These are phyloP conservation scores for Rhodotorula sp. DNA, from an alignment of 1,284 basidiomycete species.

Conservation along the genomic window DNA sequence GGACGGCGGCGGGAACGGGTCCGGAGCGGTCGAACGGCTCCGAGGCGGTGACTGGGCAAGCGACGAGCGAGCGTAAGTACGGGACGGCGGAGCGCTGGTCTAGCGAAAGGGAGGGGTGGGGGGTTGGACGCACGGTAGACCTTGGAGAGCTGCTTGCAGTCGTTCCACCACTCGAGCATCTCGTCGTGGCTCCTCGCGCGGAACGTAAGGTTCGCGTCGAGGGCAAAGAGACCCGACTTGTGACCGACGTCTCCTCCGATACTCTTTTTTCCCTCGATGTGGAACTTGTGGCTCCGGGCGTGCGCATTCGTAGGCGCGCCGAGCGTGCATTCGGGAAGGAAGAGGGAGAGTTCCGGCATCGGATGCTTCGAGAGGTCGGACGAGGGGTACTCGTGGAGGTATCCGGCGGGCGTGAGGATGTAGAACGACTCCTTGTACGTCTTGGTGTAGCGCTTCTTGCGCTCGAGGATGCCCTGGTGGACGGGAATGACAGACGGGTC, in stretches of 20 bases:
- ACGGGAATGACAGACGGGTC: conserved; percentile 86
- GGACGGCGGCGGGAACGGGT: conserved; percentile 87
- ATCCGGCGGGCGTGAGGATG: conserved; percentile 91
- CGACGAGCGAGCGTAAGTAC: conserved; percentile 44
- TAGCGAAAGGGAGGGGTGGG: not conserved
- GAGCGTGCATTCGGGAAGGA: conserved; percentile 92
- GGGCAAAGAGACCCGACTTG: conserved; percentile 51
- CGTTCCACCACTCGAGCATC: conserved; percentile 99
- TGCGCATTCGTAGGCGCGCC: conserved; percentile 78
- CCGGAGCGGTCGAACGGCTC: conserved; percentile 92
- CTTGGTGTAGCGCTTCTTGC: conserved; percentile 96
- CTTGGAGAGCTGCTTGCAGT: conserved; percentile 92
- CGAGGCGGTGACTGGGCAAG: conserved; percentile 69
- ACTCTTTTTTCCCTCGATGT: conserved; percentile 85
- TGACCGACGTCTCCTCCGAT: conserved; percentile 42
- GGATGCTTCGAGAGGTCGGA: conserved; percentile 70
- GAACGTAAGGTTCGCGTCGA: conserved; percentile 80
- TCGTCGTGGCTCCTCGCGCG: conserved; percentile 86
- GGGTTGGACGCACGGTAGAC: conserved; percentile 60
- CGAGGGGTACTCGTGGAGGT: conserved; percentile 67
- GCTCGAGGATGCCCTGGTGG: conserved; percentile 86
- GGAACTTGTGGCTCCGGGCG: conserved; percentile 87
- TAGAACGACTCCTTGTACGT: conserved; percentile 82
- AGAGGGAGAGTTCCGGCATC: conserved; percentile 77
- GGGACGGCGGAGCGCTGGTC: conserved; percentile 80